Conservation (phyloP, 208 protist genomes). For the Acanthamoeba castellanii region DNA sequence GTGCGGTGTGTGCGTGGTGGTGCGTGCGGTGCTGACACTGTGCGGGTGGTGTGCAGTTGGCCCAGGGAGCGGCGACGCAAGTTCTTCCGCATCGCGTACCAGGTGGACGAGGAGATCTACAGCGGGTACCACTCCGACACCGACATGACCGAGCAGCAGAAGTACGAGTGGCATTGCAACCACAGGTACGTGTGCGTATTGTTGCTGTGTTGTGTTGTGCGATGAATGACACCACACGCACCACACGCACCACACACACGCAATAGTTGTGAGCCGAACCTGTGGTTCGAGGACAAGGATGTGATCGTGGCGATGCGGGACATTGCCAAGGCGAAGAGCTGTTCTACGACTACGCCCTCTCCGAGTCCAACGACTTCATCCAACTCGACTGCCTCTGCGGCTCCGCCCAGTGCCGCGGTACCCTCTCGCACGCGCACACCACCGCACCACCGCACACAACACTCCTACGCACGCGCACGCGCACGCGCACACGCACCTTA, state of each 20-base stretch:
- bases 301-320: slow-evolving; percentile 13
- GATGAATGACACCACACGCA: neutral
- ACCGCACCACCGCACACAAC: too few relatives aligned
- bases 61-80: slow-evolving; percentile 3
- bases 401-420: neutral
- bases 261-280: neutral
- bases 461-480: too few relatives aligned
- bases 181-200: neutral
- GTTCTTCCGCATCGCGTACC: slow-evolving; percentile 38
- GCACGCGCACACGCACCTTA: neutral
- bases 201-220: neutral
- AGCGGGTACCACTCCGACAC: slow-evolving; percentile 54
- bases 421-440: neutral
- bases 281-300: slow-evolving; percentile 37
- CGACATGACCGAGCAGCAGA: slow-evolving; percentile 35
- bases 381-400: slow-evolving; percentile 25
- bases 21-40: neutral
- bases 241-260: neutral
- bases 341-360: slow-evolving; percentile 52
- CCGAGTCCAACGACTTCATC: slow-evolving; percentile 45
- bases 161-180: slow-evolving; percentile 49
- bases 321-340: slow-evolving; percentile 5
- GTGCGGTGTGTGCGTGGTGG: neutral
- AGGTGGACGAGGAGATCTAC: slow-evolving; percentile 39
- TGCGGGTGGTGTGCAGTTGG: neutral